These are phyloP conservation scores for Arctium lappa DNA, from an alignment of 129 eudicot genomes.

Conservation along the genomic window DNA sequence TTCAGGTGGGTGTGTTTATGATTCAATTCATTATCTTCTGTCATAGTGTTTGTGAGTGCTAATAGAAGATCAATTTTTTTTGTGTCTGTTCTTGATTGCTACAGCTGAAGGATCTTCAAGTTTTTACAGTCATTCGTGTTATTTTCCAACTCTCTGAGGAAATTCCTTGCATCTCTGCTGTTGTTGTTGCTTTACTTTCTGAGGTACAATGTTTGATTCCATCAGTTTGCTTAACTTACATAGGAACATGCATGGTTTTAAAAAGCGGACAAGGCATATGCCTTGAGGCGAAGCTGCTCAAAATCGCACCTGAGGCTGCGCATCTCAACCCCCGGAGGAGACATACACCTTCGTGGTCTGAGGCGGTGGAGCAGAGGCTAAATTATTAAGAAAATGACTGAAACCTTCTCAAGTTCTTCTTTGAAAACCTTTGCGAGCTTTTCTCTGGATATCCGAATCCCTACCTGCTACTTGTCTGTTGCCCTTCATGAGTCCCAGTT, in stretches of 20 bases:
- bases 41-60: background rate
- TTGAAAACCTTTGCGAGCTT: no score
- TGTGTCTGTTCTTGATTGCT: constrained; percentile 18
- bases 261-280: background rate
- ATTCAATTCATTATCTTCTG: background rate
- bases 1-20: constrained; percentile 57
- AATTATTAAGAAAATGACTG: no score
- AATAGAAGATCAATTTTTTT: background rate
- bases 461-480: no score
- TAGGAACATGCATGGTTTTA: background rate
- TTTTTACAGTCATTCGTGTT: constrained; percentile 88
- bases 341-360: no score
- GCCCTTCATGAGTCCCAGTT: no score
- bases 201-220: constrained; percentile 73
- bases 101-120: constrained; percentile 94
- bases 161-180: constrained; percentile 99
- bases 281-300: no score
- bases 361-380: no score
- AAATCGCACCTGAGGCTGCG: no score
- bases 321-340: no score
- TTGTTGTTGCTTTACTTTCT: constrained; percentile 91
- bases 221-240: constrained; percentile 18
- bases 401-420: no score
- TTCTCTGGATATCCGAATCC: no score
- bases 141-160: constrained; percentile 91